Evolutionary conservation across 768 basidiomycete genomes (phyloP), one percentile per base, ranked within the genome.

Genomic region (Xanthoconium purpureum): DNA sequence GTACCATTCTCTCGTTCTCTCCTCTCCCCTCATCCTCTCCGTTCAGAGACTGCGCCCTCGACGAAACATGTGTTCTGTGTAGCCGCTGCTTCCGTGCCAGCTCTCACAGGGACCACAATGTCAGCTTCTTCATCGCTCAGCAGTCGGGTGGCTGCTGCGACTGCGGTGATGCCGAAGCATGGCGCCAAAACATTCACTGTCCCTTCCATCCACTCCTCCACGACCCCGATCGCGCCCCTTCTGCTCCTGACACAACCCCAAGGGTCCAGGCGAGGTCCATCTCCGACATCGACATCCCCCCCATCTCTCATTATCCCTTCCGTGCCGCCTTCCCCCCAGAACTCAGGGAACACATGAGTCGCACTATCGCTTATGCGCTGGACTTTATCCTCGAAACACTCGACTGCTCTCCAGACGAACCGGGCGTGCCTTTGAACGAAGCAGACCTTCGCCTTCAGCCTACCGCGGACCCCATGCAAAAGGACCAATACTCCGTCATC

Each of bases 111-210:
- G 85, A 84, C 44, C 96, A 98, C 75, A 96, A 93, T 61, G 85
- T 98, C 63, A 88, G 89, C 56, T 95, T 98, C 76, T 93, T 91
- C 72, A 89, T 96, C 62, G 87, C 90, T 9, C 91, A 91, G 55
- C 94, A 97, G 63, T 87, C 90, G 0, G 90, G 94, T 8, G 91
- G 94, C 6, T 94, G 91, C 63, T 99, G 97, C 67, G 94, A 98
- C 72, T 98, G 96, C 64, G 94, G 94, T 15, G 95, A 98, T 65
- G 77, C 81, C 24, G 89, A 96, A 65, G 91, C 92, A 2, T 98
- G 94, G 94, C 80, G 85, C 35, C 64, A 68, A 6, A 75, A 82
- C 6, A 79, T 90, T 15, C 71, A 77, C 13, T 95, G 93, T 69
- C 84, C 87, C 0, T 83, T 82, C 65, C 92, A 96, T 65, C 91